Evolutionary conservation across 177 flowering plant genomes (phyloP).

Genomic region (Telopea speciosissima): DNA sequence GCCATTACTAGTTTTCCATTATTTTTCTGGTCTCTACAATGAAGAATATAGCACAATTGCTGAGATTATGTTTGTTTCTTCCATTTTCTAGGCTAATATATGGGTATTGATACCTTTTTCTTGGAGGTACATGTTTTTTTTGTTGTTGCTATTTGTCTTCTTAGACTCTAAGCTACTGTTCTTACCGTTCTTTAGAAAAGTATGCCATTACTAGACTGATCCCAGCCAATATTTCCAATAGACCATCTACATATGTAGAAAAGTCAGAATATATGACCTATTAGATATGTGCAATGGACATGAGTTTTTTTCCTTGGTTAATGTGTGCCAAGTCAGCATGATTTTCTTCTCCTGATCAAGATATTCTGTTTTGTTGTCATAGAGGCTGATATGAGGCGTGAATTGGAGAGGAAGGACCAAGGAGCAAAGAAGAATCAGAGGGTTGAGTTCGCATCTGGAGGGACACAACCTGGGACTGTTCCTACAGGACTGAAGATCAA

Average conservation of each 20-base stretch:
- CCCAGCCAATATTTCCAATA: too few relatives aligned
- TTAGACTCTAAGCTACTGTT: background rate
- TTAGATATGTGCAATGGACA: background rate
- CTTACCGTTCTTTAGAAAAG: too few relatives aligned
- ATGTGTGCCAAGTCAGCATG: background rate
- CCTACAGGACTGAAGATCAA: conserved; percentile 39
- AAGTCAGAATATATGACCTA: background rate
- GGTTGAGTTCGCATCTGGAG: conserved; percentile 64
- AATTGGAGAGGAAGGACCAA: conserved; percentile 75
- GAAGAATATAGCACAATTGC: background rate
- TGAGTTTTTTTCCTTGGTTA: background rate
- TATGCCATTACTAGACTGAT: too few relatives aligned
- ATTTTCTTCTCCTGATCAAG: background rate
- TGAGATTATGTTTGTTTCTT: too few relatives aligned
- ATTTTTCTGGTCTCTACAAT: background rate
- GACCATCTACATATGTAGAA: too few relatives aligned
- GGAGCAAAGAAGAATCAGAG: conserved; percentile 76
- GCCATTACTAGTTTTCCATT: too few relatives aligned
- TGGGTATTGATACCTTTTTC: too few relatives aligned
- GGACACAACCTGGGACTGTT: conserved; percentile 48
- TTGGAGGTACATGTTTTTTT: too few relatives aligned
- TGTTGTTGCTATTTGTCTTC: background rate
- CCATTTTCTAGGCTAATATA: background rate
- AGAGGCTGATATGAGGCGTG: conserved; percentile 91
- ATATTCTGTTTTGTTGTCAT: conserved; percentile 12